Conservation (phyloP, 1,139 yeast genomes). For the Taphrina populina region DNA sequence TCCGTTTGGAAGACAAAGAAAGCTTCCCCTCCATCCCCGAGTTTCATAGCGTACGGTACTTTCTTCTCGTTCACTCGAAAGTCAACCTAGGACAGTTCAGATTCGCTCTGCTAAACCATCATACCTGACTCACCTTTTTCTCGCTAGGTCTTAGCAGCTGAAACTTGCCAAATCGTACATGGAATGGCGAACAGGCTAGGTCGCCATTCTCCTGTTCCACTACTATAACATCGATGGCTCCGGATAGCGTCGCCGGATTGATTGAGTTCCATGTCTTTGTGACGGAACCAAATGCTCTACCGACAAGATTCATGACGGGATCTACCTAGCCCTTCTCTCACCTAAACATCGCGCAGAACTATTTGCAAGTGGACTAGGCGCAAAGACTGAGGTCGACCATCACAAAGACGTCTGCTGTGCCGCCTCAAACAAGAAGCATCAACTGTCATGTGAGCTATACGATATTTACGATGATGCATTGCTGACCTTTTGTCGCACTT, state of each 20-base stretch:
- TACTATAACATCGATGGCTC: constrained; percentile 95
- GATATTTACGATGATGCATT: too few species aligned
- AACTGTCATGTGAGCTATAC: too few species aligned
- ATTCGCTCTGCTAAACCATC: neutral
- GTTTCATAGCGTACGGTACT: constrained; percentile 87
- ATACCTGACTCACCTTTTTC: constrained; percentile 55
- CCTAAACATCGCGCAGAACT: too few species aligned
- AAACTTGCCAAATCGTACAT: constrained; percentile 91
- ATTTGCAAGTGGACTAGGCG: too few species aligned
- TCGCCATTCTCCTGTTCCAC: constrained; percentile 87
- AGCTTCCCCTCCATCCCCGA: constrained; percentile 98
- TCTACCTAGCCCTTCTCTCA: too few species aligned
- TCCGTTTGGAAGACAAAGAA: constrained; percentile 91
- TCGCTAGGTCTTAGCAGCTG: constrained; percentile 93
- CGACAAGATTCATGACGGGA: constrained; percentile 28
- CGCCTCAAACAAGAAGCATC: too few species aligned
- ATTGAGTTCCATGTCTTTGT: constrained; percentile 96
- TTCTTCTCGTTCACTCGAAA: constrained; percentile 78
- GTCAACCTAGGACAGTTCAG: constrained; percentile 53
- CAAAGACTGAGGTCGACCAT: too few species aligned
- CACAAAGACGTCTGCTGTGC: too few species aligned
- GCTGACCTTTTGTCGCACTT: too few species aligned
- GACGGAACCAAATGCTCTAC: constrained; percentile 43
- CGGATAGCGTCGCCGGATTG: constrained; percentile 73
- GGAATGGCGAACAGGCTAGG: constrained; percentile 92